Percentiles rank a stretch among this genome's conserved stretches.
These are phyloP conservation scores for Eimeria brunetti DNA, from an alignment of 169 alveolate genomes.

Conservation along the genomic window DNA sequence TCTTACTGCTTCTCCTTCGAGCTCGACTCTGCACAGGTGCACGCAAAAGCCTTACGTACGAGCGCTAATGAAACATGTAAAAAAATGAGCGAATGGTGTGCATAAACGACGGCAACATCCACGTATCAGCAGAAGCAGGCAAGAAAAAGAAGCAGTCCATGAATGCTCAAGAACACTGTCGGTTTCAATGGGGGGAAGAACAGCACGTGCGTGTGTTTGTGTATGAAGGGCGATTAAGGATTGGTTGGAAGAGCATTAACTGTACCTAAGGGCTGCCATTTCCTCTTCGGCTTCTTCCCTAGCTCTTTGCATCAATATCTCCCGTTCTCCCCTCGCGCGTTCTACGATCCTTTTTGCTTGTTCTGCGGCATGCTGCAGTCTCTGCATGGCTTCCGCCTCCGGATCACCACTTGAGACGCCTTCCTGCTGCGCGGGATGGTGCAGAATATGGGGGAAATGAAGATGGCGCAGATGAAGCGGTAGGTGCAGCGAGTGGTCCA, in stretches of 20 bases:
- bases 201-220: not conserved
- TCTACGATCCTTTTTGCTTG: slow-evolving; percentile 47
- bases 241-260: not conserved
- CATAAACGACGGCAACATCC: not conserved
- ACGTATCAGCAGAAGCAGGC: not conserved
- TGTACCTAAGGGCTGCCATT: slow-evolving; percentile 29
- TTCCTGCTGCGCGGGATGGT: slow-evolving; percentile 10
- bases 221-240: not conserved
- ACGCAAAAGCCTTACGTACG: not conserved
- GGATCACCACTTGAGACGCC: not conserved
- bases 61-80: not conserved
- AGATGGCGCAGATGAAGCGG: slow-evolving; percentile 37
- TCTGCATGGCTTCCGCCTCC: slow-evolving; percentile 32
- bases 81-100: not conserved
- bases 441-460: slow-evolving; percentile 45
- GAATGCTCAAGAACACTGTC: not conserved
- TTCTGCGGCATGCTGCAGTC: slow-evolving; percentile 34
- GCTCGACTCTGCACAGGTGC: slow-evolving; percentile 23
- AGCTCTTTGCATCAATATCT: slow-evolving; percentile 28
- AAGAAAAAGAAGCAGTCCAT: not conserved
- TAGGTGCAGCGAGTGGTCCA: slow-evolving; percentile 17
- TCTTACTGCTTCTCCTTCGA: slow-evolving; percentile 27
- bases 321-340: slow-evolving; percentile 49
- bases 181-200: not conserved
- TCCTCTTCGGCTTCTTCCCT: slow-evolving; percentile 59